These are phyloP conservation scores for Epichloe aotearoae DNA, from an alignment of 2,329 filamentous ascomycete genomes.

Conservation along the genomic window DNA sequence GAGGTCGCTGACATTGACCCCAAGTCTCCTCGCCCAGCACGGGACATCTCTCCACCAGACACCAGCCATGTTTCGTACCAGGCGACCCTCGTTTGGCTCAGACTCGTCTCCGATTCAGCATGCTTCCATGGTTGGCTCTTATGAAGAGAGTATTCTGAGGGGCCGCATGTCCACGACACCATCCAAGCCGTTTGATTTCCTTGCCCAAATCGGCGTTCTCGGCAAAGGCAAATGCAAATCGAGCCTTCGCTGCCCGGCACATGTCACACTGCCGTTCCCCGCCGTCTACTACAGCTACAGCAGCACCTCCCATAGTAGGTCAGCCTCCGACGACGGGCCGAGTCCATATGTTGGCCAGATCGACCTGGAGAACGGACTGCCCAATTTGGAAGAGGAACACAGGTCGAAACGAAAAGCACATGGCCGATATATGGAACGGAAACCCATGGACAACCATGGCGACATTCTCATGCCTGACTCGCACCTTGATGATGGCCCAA, in stretches of 20 bases:
- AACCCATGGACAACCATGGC: slow-evolving; percentile 13
- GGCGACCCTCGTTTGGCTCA: slow-evolving; percentile 57
- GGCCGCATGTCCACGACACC: slow-evolving; percentile 95
- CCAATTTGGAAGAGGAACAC: slow-evolving; percentile 34
- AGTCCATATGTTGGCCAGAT: slow-evolving; percentile 93
- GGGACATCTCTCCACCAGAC: slow-evolving; percentile 37
- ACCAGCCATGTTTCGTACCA: slow-evolving; percentile 36
- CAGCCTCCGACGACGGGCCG: slow-evolving; percentile 65
- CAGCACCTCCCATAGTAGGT: slow-evolving; percentile 48
- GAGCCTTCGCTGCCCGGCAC: slow-evolving; percentile 71
- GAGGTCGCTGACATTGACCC: slow-evolving; percentile 54
- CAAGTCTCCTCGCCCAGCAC: slow-evolving; percentile 23
- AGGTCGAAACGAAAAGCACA: slow-evolving; percentile 36
- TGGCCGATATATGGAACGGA: slow-evolving; percentile 27
- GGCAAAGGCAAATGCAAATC: slow-evolving; percentile 81
- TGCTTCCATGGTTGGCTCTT: slow-evolving; percentile 93
- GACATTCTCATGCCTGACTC: slow-evolving; percentile 10
- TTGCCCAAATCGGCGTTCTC: slow-evolving; percentile 88
- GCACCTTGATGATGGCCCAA: slow-evolving; percentile 18
- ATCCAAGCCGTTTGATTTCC: slow-evolving; percentile 81
- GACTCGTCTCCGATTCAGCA: slow-evolving; percentile 71
- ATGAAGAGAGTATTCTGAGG: slow-evolving; percentile 89
- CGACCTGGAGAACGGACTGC: slow-evolving; percentile 72
- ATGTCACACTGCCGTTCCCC: slow-evolving; percentile 82
- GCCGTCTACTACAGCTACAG: slow-evolving; percentile 94